These are phyloP conservation scores for Coemansia biformis DNA, from an alignment of 192 early-diverging fungal species.

Conservation along the genomic window DNA sequence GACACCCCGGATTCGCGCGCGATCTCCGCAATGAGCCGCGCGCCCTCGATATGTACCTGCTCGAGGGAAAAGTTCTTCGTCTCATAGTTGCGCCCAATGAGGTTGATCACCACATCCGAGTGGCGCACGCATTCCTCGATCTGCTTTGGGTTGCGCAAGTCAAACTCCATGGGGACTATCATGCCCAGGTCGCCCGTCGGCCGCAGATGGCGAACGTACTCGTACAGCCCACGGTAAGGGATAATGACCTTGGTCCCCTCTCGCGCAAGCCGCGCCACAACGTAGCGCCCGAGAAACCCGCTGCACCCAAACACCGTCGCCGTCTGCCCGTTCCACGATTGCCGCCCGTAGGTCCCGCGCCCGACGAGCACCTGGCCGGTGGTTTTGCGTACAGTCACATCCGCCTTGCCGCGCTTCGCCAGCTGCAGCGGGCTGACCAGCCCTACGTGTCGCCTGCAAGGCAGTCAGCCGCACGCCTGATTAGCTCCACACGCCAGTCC, in stretches of 20 bases:
- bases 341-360: constrained; percentile 67
- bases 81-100: constrained; percentile 85
- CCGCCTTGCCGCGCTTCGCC: constrained; percentile 47
- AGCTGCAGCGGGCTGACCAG: constrained; percentile 18
- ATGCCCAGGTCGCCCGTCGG: constrained; percentile 93
- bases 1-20: constrained; percentile 74
- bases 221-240: constrained; percentile 81
- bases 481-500: no score
- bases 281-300: constrained; percentile 91
- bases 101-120: constrained; percentile 93
- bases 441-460: constrained; percentile 29
- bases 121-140: constrained; percentile 82
- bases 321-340: constrained; percentile 77
- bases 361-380: constrained; percentile 51
- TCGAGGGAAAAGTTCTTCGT: constrained; percentile 92
- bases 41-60: constrained; percentile 77
- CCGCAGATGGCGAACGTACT: constrained; percentile 83
- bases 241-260: constrained; percentile 86
- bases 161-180: constrained; percentile 85
- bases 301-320: constrained; percentile 95
- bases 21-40: constrained; percentile 74
- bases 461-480: no score
- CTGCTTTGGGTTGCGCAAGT: constrained; percentile 78
- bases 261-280: constrained; percentile 88
- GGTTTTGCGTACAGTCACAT: constrained; percentile 36